Conservation (phyloP, 164 flowering plant species). For the Aristolochia californica region DNA sequence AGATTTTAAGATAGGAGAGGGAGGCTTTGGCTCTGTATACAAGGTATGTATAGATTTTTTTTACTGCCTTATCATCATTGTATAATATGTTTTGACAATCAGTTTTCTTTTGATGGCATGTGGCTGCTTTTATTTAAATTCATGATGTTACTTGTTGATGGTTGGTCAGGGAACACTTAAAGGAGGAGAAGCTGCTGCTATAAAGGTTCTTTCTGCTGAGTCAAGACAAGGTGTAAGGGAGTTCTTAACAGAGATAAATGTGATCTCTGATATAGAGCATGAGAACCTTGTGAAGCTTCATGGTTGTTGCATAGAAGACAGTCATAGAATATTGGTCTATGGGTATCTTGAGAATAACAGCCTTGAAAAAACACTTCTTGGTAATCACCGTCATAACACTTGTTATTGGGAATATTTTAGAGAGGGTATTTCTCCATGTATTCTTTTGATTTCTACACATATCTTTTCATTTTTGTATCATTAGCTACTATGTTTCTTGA, state of each 20-base stretch:
- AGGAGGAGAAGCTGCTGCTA: constrained; percentile 60
- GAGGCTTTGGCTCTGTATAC: constrained; percentile 88
- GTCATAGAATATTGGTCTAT: constrained; percentile 80
- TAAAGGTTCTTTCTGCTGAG: constrained; percentile 81
- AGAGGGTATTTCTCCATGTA: not conserved
- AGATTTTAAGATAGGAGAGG: constrained; percentile 79
- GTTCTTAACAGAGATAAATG: constrained; percentile 73
- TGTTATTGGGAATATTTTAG: not conserved
- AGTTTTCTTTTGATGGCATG: no score
- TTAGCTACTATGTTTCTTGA: no score
- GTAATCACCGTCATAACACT: constrained; percentile 26
- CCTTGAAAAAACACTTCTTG: constrained; percentile 69
- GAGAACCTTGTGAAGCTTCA: constrained; percentile 71
- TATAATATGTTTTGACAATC: no score
- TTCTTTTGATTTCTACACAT: no score
- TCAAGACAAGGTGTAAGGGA: constrained; percentile 77
- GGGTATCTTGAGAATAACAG: constrained; percentile 82
- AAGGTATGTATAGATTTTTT: constrained; percentile 39
- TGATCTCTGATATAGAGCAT: constrained; percentile 62
- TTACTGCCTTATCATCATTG: no score
- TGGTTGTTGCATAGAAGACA: constrained; percentile 82
- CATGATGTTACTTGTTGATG: not conserved
- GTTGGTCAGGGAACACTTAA: constrained; percentile 66
- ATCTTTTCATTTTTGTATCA: no score
- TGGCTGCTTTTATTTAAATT: no score